Conservation (phyloP, 257 asterid genomes). For the Rehmannia glutinosa region DNA sequence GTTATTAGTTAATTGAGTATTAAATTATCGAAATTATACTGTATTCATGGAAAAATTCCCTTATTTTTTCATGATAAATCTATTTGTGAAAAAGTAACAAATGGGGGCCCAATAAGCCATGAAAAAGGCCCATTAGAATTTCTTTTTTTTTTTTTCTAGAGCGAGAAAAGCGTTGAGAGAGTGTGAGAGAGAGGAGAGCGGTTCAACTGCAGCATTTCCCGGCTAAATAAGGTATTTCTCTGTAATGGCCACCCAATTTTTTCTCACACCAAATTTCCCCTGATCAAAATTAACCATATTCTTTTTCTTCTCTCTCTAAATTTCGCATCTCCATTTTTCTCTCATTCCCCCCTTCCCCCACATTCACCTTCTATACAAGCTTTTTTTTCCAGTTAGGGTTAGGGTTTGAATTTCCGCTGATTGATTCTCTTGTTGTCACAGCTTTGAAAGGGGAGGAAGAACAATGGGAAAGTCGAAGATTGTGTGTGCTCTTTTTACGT, state of each 20-base stretch:
- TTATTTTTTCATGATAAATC: too few species aligned
- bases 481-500: background rate
- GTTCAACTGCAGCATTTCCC: conserved; percentile 44
- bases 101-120: background rate
- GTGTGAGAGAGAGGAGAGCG: conserved; percentile 29
- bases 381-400: conserved; percentile 15
- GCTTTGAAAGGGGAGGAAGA: conserved; percentile 23
- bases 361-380: conserved; percentile 18
- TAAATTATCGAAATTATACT: too few species aligned
- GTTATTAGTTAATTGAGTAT: too few species aligned
- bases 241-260: conserved; percentile 30
- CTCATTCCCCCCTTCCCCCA: conserved; percentile 16
- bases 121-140: background rate
- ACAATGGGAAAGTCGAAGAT: conserved; percentile 19
- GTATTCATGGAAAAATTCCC: too few species aligned
- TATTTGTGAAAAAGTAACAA: too few species aligned
- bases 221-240: conserved; percentile 32
- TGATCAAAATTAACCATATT: conserved; percentile 12
- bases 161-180: conserved; percentile 29
- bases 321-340: conserved; percentile 19
- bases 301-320: conserved; percentile 25
- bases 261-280: conserved; percentile 15
- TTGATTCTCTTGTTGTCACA: conserved; percentile 10
- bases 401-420: conserved; percentile 27
- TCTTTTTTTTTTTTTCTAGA: conserved; percentile 5